phyloP scores from a whole-genome alignment of 176 grass and related monocot genomes.

The Oryza officinalis region DNA sequence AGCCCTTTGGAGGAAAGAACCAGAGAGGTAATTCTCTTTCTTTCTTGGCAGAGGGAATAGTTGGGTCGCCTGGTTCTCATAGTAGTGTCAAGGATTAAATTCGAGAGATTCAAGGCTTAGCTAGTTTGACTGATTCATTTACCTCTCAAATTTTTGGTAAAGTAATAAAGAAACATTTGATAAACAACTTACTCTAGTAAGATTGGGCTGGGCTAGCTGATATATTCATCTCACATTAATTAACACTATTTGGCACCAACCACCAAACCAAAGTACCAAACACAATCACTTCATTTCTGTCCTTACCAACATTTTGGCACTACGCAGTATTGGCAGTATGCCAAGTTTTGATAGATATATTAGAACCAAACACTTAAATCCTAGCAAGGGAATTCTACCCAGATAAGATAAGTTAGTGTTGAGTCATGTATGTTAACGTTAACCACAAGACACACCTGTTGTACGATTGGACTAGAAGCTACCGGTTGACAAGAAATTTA shows the following conservation, averaged over 20 bases:
- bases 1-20: background rate
- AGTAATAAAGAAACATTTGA: background rate
- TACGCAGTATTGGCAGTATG: background rate
- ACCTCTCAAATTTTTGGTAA: background rate
- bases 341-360: background rate
- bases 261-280: background rate
- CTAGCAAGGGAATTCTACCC: background rate
- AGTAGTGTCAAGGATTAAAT: background rate
- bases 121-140: background rate
- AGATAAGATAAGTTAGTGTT: background rate
- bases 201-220: background rate
- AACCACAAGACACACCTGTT: background rate
- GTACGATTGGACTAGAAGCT: background rate
- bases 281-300: background rate
- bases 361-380: background rate
- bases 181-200: too few relatives aligned
- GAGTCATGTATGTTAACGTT: background rate
- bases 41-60: background rate
- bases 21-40: background rate
- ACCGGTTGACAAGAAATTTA: background rate
- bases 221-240: background rate
- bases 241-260: background rate
- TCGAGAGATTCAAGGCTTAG: background rate
- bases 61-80: background rate
- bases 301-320: background rate